Conservation (phyloP, 2,329 filamentous ascomycete genomes). For the Microdochium bolleyi region DNA sequence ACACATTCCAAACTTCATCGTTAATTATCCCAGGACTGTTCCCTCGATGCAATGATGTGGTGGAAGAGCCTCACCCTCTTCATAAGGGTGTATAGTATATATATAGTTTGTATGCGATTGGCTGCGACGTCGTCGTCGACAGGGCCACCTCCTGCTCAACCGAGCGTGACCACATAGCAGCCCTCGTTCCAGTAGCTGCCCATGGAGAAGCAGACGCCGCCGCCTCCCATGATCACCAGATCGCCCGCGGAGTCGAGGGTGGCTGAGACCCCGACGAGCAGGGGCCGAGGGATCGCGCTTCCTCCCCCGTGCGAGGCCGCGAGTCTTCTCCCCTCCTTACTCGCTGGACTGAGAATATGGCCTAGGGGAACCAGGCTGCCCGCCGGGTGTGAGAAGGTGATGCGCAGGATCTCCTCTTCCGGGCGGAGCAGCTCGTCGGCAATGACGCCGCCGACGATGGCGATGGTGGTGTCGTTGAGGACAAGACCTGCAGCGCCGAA, state of each 20-base stretch:
- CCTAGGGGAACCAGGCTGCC: neutral
- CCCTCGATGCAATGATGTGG: no score
- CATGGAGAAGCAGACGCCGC: conserved; percentile 85
- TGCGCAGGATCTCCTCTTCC: conserved; percentile 41
- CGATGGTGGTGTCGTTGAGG: conserved; percentile 13
- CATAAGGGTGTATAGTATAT: no score
- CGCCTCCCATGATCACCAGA: conserved; percentile 65
- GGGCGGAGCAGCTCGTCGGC: conserved; percentile 30
- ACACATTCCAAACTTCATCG: no score
- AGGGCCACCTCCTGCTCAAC: neutral
- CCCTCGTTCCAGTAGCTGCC: conserved; percentile 75
- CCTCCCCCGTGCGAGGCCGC: neutral
- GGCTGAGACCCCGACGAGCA: conserved; percentile 63
- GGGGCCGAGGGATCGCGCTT: conserved; percentile 36
- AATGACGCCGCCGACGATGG: conserved; percentile 35
- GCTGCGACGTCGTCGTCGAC: neutral
- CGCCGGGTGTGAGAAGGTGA: conserved; percentile 10
- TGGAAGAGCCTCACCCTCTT: no score
- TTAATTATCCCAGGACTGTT: no score
- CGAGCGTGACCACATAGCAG: conserved; percentile 10
- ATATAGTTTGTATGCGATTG: no score
- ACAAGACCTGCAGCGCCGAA: conserved; percentile 33
- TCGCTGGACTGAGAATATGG: neutral
- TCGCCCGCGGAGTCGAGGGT: conserved; percentile 35
- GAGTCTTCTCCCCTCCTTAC: no score